Evolutionary conservation across 2,329 filamentous ascomycete genomes (phyloP).

Genomic region (Torrubiellomyces zombiae): DNA sequence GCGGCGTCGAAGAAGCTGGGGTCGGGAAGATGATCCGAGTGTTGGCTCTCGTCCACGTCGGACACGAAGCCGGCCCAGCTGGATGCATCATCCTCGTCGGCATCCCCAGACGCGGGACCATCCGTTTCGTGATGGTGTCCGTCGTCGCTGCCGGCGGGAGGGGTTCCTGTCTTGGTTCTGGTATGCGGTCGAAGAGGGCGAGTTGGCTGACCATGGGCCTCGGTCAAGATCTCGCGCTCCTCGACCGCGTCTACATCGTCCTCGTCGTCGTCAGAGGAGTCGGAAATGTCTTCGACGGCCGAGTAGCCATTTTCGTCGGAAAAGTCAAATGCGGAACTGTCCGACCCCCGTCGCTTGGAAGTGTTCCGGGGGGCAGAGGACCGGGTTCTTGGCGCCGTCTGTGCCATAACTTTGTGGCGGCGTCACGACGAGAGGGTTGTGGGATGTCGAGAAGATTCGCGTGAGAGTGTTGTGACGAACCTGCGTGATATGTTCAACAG

Average conservation of each 20-base stretch:
- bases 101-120: constrained; percentile 21
- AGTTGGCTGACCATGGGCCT: constrained; percentile 21
- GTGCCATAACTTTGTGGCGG: too few relatives aligned
- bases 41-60: constrained; percentile 25
- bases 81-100: constrained; percentile 26
- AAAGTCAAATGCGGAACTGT: constrained; percentile 38
- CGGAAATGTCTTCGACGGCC: constrained; percentile 62
- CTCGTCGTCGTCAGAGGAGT: constrained; percentile 63
- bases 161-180: too few relatives aligned
- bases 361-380: constrained; percentile 22
- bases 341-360: constrained; percentile 30
- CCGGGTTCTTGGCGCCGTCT: too few relatives aligned
- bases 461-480: too few relatives aligned
- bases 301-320: constrained; percentile 62
- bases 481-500: too few relatives aligned
- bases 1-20: constrained; percentile 24
- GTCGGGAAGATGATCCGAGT: constrained; percentile 24
- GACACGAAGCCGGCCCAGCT: constrained; percentile 41
- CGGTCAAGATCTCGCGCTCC: constrained; percentile 53
- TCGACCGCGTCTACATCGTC: constrained; percentile 62
- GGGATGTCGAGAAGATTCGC: too few relatives aligned
- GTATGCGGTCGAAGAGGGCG: constrained; percentile 33
- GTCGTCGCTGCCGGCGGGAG: constrained; percentile 7
- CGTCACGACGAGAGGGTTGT: too few relatives aligned
- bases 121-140: constrained; percentile 15